Evolutionary conservation across 768 basidiomycete species (phyloP).

Genomic region (Psilocybe cubensis): DNA sequence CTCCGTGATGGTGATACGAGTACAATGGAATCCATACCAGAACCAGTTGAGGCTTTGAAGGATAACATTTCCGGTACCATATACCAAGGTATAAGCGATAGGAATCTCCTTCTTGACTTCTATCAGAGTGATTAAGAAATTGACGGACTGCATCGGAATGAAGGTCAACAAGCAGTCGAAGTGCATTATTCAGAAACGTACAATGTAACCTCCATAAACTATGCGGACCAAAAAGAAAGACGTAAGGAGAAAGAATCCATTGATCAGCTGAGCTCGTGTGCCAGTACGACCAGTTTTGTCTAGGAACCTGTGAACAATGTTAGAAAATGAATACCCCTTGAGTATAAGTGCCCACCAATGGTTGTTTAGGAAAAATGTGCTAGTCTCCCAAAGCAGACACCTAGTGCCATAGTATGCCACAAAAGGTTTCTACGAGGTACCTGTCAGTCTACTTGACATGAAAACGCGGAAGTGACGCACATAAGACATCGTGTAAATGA

Average conservation of each 20-base stretch:
- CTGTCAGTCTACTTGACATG: neutral
- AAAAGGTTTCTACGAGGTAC: conserved; percentile 60
- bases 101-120: conserved; percentile 59
- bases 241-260: conserved; percentile 66
- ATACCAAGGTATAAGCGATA: conserved; percentile 50
- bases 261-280: conserved; percentile 65
- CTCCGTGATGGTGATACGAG: neutral
- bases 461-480: conserved; percentile 42
- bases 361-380: conserved; percentile 86
- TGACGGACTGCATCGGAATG: conserved; percentile 51
- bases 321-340: neutral
- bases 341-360: conserved; percentile 62
- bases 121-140: conserved; percentile 66
- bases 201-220: conserved; percentile 64
- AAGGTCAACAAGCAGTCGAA: neutral
- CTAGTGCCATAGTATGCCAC: conserved; percentile 77
- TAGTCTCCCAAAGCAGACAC: conserved; percentile 85
- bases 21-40: conserved; percentile 52
- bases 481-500: conserved; percentile 70
- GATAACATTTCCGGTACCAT: conserved; percentile 60
- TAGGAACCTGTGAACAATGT: conserved; percentile 56
- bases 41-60: conserved; percentile 78
- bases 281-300: conserved; percentile 81
- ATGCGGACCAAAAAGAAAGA: conserved; percentile 76
- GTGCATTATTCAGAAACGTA: conserved; percentile 25